A percentile compares a stretch with the other conserved stretches of the same genome.
These are phyloP conservation scores for Drechslera avenae DNA, from an alignment of 2,329 filamentous ascomycete genomes.

Conservation along the genomic window DNA sequence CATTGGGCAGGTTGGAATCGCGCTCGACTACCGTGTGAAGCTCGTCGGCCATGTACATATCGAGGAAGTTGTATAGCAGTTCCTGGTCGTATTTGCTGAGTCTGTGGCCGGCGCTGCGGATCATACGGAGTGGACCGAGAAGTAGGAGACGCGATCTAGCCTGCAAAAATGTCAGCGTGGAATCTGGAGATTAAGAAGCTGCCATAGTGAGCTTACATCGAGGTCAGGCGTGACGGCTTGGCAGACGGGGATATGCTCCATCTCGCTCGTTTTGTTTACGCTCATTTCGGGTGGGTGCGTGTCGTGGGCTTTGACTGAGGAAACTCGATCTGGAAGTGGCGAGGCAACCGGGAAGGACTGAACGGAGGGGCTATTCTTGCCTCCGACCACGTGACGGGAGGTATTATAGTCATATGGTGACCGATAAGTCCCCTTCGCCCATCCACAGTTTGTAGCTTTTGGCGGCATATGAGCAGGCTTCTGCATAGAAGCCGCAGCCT, in stretches of 20 bases:
- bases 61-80: conserved; percentile 11
- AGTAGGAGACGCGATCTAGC: conserved; percentile 14
- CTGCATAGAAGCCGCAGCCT: conserved; percentile 1
- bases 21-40: conserved; percentile 5
- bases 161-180: conserved; percentile 6
- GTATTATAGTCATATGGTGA: conserved; percentile 10
- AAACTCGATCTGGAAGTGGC: too few species aligned
- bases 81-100: not conserved
- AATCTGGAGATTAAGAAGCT: not conserved
- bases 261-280: not conserved
- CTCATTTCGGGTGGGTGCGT: not conserved
- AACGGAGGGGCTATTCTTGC: not conserved
- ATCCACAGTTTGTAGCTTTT: not conserved
- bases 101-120: conserved; percentile 1
- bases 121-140: conserved; percentile 17
- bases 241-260: not conserved
- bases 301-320: too few species aligned
- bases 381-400: not conserved
- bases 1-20: conserved; percentile 14
- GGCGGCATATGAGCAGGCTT: not conserved
- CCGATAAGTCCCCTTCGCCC: conserved; percentile 6
- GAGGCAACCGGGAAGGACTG: not conserved
- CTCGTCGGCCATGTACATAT: conserved; percentile 13
- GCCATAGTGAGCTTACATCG: not conserved
- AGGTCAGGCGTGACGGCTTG: conserved; percentile 1